These are phyloP conservation scores for Oldenlandia corymbosa DNA, from an alignment of 257 asterid species.

Conservation along the genomic window DNA sequence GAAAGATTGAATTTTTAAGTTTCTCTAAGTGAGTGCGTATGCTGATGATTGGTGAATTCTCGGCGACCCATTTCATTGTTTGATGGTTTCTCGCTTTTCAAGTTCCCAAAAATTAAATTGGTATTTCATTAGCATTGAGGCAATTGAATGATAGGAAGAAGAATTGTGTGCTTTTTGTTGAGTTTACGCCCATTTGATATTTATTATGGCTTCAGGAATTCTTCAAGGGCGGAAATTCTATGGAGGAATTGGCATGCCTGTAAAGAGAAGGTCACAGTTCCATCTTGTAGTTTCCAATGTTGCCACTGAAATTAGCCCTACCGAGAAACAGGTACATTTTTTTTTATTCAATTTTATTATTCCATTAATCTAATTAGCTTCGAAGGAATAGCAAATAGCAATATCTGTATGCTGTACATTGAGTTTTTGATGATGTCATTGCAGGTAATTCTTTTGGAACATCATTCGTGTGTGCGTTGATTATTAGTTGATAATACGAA, in stretches of 20 bases:
- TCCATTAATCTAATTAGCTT: background rate
- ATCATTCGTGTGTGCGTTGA: too few species aligned
- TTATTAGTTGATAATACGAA: background rate
- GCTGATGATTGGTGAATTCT: background rate
- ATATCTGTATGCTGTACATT: too few species aligned
- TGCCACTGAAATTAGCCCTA: constrained; percentile 62
- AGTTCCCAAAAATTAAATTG: background rate
- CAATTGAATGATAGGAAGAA: background rate
- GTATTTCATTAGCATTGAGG: background rate
- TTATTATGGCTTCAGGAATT: constrained; percentile 34
- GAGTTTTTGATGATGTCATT: too few species aligned
- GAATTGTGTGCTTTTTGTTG: background rate
- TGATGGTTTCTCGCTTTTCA: background rate
- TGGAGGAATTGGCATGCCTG: constrained; percentile 50
- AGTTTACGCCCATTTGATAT: background rate
- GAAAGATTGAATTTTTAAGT: background rate
- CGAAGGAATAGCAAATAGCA: background rate
- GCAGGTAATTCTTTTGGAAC: background rate
- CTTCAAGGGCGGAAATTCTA: constrained; percentile 46
- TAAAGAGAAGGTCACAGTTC: constrained; percentile 46
- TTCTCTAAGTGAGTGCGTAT: too few species aligned
- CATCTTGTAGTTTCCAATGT: constrained; percentile 61
- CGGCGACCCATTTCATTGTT: background rate
- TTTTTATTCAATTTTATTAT: background rate
- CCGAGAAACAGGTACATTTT: constrained; percentile 47